A percentile compares a stretch with the other conserved stretches of the same genome.
Conservation (phyloP, 1,139 yeast species). For the Kodamaea sp. region DNA sequence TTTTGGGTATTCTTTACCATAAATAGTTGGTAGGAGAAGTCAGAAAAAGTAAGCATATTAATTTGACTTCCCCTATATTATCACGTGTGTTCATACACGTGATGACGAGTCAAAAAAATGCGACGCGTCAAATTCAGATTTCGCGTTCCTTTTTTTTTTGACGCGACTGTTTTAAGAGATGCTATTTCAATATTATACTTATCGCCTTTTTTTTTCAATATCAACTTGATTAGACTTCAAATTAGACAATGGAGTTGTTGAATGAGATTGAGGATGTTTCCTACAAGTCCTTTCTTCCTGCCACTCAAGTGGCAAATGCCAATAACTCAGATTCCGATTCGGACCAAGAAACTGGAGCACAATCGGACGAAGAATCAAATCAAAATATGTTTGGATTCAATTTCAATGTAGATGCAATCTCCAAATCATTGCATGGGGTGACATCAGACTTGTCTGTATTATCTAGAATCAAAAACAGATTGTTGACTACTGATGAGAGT, state of each 20-base stretch:
- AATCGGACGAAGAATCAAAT: conserved; percentile 1
- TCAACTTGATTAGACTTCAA: neutral
- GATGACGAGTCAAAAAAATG: too few species aligned
- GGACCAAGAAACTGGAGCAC: conserved; percentile 10
- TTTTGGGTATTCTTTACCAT: too few species aligned
- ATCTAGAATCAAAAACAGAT: conserved; percentile 18
- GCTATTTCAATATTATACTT: too few species aligned
- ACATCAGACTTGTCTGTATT: conserved; percentile 13
- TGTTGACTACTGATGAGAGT: conserved; percentile 9
- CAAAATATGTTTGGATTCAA: conserved; percentile 10
- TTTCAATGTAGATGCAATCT: conserved; percentile 14
- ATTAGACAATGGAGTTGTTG: conserved; percentile 19
- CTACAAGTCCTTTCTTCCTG: conserved; percentile 5
- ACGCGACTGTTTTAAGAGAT: too few species aligned
- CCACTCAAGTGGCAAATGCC: neutral
- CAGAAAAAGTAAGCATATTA: too few species aligned
- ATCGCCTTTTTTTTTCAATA: too few species aligned
- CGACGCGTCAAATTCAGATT: too few species aligned
- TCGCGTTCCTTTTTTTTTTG: too few species aligned
- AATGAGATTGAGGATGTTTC: conserved; percentile 18
- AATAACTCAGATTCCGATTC: conserved; percentile 3
- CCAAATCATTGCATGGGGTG: conserved; percentile 10
- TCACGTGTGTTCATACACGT: too few species aligned
- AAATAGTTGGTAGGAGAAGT: too few species aligned
- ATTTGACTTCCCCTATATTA: too few species aligned